Conservation (phyloP, 768 basidiomycete genomes). For the Mycena crocata region DNA sequence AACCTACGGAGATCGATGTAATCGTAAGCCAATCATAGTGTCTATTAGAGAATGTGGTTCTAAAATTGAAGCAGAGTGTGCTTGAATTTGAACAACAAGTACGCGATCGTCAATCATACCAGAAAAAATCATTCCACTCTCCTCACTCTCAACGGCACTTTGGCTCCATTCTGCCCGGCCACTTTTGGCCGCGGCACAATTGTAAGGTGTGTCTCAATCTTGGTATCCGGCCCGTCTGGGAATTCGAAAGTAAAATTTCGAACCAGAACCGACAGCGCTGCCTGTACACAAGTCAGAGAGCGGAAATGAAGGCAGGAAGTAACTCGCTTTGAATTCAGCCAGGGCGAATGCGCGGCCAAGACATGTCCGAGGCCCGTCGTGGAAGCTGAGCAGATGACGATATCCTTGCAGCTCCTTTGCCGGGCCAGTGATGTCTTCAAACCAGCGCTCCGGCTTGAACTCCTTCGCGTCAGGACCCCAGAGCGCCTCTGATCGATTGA, state of each 20-base stretch:
- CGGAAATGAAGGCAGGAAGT: not conserved
- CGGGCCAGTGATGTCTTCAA: conserved; percentile 45
- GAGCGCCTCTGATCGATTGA: conserved; percentile 63
- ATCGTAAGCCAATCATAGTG: no score
- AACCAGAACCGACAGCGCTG: conserved; percentile 57
- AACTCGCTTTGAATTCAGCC: conserved; percentile 53
- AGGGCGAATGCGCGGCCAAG: conserved; percentile 62
- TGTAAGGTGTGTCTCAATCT: conserved; percentile 48
- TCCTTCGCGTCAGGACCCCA: conserved; percentile 73
- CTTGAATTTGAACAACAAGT: no score
- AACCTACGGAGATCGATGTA: no score
- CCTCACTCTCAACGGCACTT: conserved; percentile 49
- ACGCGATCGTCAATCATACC: no score
- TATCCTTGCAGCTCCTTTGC: conserved; percentile 61
- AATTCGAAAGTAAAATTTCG: conserved; percentile 55
- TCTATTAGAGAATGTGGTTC: no score
- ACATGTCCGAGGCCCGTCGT: conserved; percentile 64
- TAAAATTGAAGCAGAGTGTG: no score
- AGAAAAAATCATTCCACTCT: conserved; percentile 38
- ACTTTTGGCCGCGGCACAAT: conserved; percentile 55
- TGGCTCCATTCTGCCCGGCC: conserved; percentile 46
- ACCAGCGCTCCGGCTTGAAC: conserved; percentile 76
- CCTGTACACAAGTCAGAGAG: conserved; percentile 38
- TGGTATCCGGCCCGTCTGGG: conserved; percentile 52
- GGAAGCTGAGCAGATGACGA: conserved; percentile 62